Base-by-base conservation (phyloP, 352 stramenopile genomes). In the Elongisporangium anandrum region DNA sequence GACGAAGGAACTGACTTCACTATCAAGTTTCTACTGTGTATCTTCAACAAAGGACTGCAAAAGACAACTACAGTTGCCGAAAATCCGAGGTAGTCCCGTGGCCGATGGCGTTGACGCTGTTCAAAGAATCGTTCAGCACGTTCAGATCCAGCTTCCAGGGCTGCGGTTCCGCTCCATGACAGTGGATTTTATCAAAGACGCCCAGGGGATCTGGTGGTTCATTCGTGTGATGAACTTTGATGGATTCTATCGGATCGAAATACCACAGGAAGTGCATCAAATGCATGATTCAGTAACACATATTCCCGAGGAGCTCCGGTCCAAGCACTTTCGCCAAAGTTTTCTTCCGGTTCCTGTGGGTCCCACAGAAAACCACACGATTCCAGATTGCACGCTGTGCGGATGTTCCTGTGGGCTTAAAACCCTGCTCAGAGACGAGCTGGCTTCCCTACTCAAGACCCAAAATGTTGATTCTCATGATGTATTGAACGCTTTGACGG, bases 101-200 rank as follows among this genome's bases (percentile, higher is more conserved):
- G 39, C 65, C 0, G 81, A 92, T 45, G 69, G 67, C 3, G 58
- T 89, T 2, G 52, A 80, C 2, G 68, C 81, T 0, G 80, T 75
- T 4, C 74, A 73, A 41, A 72, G 80, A 0, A 66, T 94, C 49
- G 68, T 85, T 4, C 75, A 88, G n/a, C 85, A 94, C 34, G 72
- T 83, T 0, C 76, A 86, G 22, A 20, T 70, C 1, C 80, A 92
- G 19, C 72, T 92, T 1, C 82, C 81, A 1, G 69, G 64, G 1
- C 62, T 94, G n/a, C 69, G 64, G 24, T 77, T 94, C 48, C 54
- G 70, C 4, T 66, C 77, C 7, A 78, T 94, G 64, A 77, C 69
- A 1, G 71, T 65, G 0, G 85, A 92, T 56, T 92, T 92, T 50
- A 82, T 92, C 56, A 88, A 89, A 29, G 81, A 90, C 58, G 65